Conservation (phyloP, 2,329 filamentous ascomycete genomes). For the Penicillium occitanis region DNA sequence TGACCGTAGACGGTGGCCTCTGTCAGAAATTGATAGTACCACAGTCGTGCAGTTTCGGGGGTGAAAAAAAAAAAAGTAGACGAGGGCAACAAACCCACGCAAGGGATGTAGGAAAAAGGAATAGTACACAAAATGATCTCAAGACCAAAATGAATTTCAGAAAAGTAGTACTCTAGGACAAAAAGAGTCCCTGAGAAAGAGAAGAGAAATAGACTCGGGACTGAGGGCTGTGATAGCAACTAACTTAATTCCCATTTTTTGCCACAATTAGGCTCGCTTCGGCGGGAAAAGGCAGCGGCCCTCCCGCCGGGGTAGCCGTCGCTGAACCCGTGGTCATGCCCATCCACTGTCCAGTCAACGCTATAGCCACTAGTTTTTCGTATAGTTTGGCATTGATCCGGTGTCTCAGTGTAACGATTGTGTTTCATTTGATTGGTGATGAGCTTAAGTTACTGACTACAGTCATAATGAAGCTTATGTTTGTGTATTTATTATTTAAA, state of each 20-base stretch:
- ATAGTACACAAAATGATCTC: not conserved
- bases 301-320: slow-evolving; percentile 3
- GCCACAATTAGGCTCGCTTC: slow-evolving; percentile 19
- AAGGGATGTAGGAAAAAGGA: slow-evolving; percentile 5
- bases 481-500: not conserved
- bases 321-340: slow-evolving; percentile 14
- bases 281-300: slow-evolving; percentile 13
- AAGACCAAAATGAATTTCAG: not conserved
- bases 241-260: slow-evolving; percentile 2
- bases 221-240: not conserved
- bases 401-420: slow-evolving; percentile 2
- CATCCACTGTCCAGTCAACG: not conserved
- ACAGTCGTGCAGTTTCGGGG: slow-evolving; percentile 15
- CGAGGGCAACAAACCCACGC: slow-evolving; percentile 1
- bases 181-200: not conserved
- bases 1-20: not conserved
- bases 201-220: not conserved
- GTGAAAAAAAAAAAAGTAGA: not conserved
- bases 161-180: not conserved
- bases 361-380: not conserved
- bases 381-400: slow-evolving; percentile 1
- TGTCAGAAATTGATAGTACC: slow-evolving; percentile 7
- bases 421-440: slow-evolving; percentile 2
- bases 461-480: not conserved
- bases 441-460: not conserved